phyloP scores from a whole-genome alignment of 1,139 yeast species.

The Scheffersomyces segobiensis region DNA sequence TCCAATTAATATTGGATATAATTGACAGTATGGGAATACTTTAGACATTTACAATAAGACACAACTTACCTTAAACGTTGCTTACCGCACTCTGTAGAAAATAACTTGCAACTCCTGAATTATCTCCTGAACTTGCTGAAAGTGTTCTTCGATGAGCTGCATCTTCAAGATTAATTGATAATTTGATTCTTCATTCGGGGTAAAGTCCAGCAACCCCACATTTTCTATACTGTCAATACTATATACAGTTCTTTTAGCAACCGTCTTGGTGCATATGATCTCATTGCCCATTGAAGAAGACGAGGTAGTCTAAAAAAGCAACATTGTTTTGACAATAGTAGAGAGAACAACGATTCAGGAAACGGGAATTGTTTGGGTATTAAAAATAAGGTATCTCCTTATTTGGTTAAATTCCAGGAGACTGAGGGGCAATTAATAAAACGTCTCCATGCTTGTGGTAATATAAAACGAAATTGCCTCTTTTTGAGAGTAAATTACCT shows the following conservation, averaged over 20 bases:
- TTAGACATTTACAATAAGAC: background rate
- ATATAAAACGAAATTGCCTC: background rate
- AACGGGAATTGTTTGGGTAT: background rate
- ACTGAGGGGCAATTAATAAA: background rate
- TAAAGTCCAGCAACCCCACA: background rate
- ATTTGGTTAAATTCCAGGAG: background rate
- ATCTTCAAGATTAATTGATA: background rate
- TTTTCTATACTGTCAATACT: background rate
- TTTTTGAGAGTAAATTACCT: background rate
- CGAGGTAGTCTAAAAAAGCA: background rate
- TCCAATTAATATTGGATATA: background rate
- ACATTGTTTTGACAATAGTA: background rate
- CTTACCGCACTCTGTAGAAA: background rate
- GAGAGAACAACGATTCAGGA: background rate
- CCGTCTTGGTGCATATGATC: background rate
- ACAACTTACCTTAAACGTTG: background rate
- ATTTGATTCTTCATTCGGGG: background rate
- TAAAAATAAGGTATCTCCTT: background rate
- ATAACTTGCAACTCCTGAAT: no score
- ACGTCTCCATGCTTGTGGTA: background rate
- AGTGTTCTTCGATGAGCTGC: background rate
- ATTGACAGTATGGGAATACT: background rate
- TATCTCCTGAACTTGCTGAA: background rate
- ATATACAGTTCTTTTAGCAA: background rate
- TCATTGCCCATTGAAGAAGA: background rate